Conservation (phyloP, 106 monocot species). For the Dendrobium officinale region DNA sequence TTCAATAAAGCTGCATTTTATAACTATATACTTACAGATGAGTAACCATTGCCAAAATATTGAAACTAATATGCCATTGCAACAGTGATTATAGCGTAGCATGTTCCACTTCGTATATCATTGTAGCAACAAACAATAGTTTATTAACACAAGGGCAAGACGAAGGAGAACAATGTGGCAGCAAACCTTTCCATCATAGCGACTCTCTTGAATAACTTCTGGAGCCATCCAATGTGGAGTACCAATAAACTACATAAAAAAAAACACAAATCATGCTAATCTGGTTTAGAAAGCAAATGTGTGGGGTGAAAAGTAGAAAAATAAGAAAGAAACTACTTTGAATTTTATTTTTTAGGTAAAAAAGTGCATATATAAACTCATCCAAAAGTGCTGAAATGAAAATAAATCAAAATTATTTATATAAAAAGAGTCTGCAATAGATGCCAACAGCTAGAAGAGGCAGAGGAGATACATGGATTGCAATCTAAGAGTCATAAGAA, state of each 20-base stretch:
- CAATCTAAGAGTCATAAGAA: too few species aligned
- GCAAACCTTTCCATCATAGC: conserved; percentile 97
- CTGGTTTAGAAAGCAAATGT: too few species aligned
- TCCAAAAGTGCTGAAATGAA: too few species aligned
- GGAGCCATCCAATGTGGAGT: conserved; percentile 99
- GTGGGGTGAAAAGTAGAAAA: too few species aligned
- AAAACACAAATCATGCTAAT: neutral
- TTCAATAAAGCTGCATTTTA: neutral
- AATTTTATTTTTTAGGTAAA: too few species aligned
- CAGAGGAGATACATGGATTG: too few species aligned
- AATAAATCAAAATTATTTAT: too few species aligned
- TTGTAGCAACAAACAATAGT: neutral
- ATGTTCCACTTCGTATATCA: neutral
- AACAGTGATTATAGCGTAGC: neutral
- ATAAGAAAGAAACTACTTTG: too few species aligned
- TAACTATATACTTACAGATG: neutral
- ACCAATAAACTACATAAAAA: conserved; percentile 70
- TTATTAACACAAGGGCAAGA: neutral
- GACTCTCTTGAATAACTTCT: conserved; percentile 99
- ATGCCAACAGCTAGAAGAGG: too few species aligned
- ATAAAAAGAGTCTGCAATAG: too few species aligned
- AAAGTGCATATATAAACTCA: too few species aligned
- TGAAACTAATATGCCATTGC: neutral
- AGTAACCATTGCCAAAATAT: conserved; percentile 1
- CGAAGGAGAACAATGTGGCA: neutral